Evolutionary conservation across 805 yeast genomes (phyloP).

Genomic region (Debaryomyces maramus): DNA sequence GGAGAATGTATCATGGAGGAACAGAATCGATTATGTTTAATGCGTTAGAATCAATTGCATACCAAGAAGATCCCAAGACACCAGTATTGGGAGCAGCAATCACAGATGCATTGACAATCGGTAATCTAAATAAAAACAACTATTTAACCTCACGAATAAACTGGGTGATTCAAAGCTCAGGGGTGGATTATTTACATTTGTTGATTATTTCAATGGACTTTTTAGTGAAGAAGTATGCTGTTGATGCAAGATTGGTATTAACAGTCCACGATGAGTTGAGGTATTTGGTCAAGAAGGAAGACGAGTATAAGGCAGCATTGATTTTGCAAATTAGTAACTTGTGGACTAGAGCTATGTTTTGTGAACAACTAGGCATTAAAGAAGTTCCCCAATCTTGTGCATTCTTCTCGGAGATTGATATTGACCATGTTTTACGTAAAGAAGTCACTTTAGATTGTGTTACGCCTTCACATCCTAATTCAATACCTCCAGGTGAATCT

Average conservation of each 20-base stretch:
- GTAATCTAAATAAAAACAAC: constrained; percentile 60
- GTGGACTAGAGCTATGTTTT: constrained; percentile 96
- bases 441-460: constrained; percentile 91
- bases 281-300: constrained; percentile 70
- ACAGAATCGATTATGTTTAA: constrained; percentile 92
- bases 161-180: constrained; percentile 98
- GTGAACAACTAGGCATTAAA: constrained; percentile 84
- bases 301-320: constrained; percentile 74
- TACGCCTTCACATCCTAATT: constrained; percentile 77
- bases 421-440: constrained; percentile 84
- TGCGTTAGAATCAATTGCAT: constrained; percentile 82
- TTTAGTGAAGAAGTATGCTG: constrained; percentile 56
- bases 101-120: constrained; percentile 73
- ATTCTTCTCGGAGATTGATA: constrained; percentile 89
- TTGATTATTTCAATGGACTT: constrained; percentile 86
- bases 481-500: constrained; percentile 80
- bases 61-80: constrained; percentile 75
- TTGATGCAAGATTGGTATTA: constrained; percentile 75
- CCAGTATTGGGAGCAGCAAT: constrained; percentile 94
- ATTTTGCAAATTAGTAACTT: constrained; percentile 85
- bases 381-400: constrained; percentile 95
- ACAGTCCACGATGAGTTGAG: constrained; percentile 97
- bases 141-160: constrained; percentile 89
- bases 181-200: constrained; percentile 92
- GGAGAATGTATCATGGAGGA: constrained; percentile 74